phyloP scores from a whole-genome alignment of 495 filamentous ascomycete species.

The Oleoguttula mirabilis region DNA sequence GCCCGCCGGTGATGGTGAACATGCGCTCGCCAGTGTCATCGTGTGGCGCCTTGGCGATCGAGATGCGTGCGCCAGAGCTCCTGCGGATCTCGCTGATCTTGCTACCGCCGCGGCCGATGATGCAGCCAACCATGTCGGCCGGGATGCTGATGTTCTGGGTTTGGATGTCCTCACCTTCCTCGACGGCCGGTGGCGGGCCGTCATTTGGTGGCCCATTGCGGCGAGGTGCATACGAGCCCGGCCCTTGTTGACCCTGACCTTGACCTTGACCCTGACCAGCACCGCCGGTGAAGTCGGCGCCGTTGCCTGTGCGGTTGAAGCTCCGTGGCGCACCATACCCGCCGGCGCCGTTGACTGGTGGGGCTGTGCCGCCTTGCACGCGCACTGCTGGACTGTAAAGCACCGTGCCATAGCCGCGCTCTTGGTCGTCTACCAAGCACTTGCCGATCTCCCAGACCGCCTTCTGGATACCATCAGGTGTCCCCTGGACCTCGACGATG shows the following conservation, averaged over 20 bases:
- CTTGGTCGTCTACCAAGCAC: conserved; percentile 94
- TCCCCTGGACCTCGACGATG: conserved; percentile 91
- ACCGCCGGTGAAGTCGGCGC: conserved; percentile 89
- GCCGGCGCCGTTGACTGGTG: conserved; percentile 36
- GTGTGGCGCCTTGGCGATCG: conserved; percentile 94
- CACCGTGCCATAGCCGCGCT: conserved; percentile 89
- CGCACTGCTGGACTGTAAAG: conserved; percentile 93
- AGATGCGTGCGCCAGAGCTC: conserved; percentile 90
- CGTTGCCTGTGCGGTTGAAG: conserved; percentile 88
- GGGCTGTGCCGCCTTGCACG: conserved; percentile 43
- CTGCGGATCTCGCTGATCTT: conserved; percentile 98
- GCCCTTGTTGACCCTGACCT: too few relatives aligned
- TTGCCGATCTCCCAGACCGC: conserved; percentile 98
- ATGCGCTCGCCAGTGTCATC: conserved; percentile 96
- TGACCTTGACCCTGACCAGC: too few relatives aligned
- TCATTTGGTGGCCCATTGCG: conserved; percentile 27
- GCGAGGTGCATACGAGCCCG: conserved; percentile 65
- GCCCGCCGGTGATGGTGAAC: conserved; percentile 97
- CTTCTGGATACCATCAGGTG: conserved; percentile 84
- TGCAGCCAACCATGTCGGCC: conserved; percentile 98
- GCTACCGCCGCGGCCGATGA: conserved; percentile 84
- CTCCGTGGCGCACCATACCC: conserved; percentile 40
- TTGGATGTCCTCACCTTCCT: conserved; percentile 94
- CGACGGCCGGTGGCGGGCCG: conserved; percentile 58
- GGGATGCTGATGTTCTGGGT: conserved; percentile 99